Evolutionary conservation across 106 monocot genomes (phyloP).

Genomic region (Agapanthus africanus): DNA sequence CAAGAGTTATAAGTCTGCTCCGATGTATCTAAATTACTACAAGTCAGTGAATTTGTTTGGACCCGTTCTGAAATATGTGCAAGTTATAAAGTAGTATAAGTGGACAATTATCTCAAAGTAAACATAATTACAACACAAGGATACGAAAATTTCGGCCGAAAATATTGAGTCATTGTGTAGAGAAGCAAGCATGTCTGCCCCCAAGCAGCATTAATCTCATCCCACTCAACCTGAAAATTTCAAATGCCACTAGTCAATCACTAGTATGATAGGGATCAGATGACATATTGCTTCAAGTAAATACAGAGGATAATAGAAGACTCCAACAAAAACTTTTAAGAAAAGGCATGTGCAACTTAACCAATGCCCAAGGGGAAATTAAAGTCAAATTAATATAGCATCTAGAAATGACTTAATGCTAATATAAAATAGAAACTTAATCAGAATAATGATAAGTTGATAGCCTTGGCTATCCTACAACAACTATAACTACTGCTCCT

Average conservation of each 20-base stretch:
- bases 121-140: too few species aligned
- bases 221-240: conserved; percentile 84
- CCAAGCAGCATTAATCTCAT: conserved; percentile 99
- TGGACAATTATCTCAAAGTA: too few species aligned
- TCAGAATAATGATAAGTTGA: not conserved
- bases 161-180: conserved; percentile 87
- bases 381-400: not conserved
- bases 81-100: too few species aligned
- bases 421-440: not conserved
- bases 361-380: not conserved
- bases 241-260: not conserved
- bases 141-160: conserved; percentile 87
- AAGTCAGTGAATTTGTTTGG: too few species aligned
- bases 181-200: conserved; percentile 89
- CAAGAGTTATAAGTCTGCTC: too few species aligned
- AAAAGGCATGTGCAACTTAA: not conserved
- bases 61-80: not conserved
- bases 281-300: not conserved
- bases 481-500: too few species aligned
- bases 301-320: not conserved
- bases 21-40: too few species aligned
- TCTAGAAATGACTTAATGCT: not conserved
- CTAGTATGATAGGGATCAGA: too few species aligned
- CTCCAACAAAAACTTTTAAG: not conserved
- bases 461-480: too few species aligned